A percentile compares a stretch with the other conserved stretches of the same genome.
phyloP scores from a whole-genome alignment of 495 filamentous ascomycete genomes.

The Zalerion maritima region DNA sequence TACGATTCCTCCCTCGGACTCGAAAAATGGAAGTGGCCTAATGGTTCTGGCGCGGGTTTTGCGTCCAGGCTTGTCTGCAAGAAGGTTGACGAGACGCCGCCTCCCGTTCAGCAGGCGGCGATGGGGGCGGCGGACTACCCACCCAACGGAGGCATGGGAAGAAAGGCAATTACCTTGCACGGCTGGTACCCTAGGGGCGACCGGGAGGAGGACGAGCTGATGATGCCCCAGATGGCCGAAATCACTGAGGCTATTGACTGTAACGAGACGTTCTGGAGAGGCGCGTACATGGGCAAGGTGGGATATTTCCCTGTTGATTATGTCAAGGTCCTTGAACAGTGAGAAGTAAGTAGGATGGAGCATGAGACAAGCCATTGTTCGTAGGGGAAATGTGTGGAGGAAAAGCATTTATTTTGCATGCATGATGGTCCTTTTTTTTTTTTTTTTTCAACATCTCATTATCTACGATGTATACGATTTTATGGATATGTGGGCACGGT shows the following conservation, averaged over 20 bases:
- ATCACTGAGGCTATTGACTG: constrained; percentile 66
- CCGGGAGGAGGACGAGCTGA: constrained; percentile 48
- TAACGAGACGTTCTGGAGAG: constrained; percentile 78
- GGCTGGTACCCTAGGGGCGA: constrained; percentile 52
- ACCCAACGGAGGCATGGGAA: constrained; percentile 52
- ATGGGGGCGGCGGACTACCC: constrained; percentile 34
- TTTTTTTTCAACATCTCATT: too few relatives aligned
- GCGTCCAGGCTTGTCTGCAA: constrained; percentile 16
- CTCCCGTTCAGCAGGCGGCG: constrained; percentile 13
- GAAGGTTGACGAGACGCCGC: constrained; percentile 15
- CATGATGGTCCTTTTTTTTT: too few relatives aligned
- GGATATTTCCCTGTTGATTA: constrained; percentile 67
- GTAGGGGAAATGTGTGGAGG: too few relatives aligned
- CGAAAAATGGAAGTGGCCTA: constrained; percentile 18
- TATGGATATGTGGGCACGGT: too few relatives aligned
- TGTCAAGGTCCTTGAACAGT: constrained; percentile 33
- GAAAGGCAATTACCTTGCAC: constrained; percentile 50
- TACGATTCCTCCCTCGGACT: constrained; percentile 12
- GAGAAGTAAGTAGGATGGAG: too few relatives aligned
- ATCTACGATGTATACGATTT: too few relatives aligned
- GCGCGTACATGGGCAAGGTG: constrained; percentile 57
- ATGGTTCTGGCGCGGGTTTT: constrained; percentile 8
- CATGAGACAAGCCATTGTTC: too few relatives aligned
- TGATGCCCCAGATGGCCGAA: constrained; percentile 71
- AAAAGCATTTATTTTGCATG: too few relatives aligned